These are phyloP conservation scores for Furculomyces boomerangus DNA, from an alignment of 371 early-diverging fungal genomes.

Conservation along the genomic window DNA sequence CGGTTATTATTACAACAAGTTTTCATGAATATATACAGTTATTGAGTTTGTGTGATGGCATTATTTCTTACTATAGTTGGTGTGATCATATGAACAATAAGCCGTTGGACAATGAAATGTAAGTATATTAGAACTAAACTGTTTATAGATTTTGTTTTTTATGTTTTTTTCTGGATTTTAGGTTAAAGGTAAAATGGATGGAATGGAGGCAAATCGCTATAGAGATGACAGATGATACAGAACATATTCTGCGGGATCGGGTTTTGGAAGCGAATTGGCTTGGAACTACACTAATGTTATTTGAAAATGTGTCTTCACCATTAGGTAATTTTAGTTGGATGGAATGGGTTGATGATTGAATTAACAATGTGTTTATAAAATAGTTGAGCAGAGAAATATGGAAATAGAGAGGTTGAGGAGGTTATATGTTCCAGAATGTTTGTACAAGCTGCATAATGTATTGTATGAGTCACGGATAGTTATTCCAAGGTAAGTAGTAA, in stretches of 20 bases:
- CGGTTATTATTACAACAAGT: not conserved
- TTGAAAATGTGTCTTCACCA: no score
- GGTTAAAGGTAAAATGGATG: slow-evolving; percentile 1
- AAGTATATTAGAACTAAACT: no score
- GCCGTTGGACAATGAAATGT: not conserved
- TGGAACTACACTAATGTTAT: not conserved
- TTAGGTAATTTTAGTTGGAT: no score
- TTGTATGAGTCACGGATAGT: slow-evolving; percentile 15
- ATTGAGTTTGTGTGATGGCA: slow-evolving; percentile 20
- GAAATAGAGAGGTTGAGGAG: slow-evolving; percentile 13
- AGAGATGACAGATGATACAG: slow-evolving; percentile 6
- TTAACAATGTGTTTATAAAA: not conserved
- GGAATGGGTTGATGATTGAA: no score
- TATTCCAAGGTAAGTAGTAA: no score
- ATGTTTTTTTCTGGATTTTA: no score
- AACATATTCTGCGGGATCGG: slow-evolving; percentile 7
- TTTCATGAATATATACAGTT: slow-evolving; percentile 22
- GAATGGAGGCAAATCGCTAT: slow-evolving; percentile 13
- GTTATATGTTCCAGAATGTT: slow-evolving; percentile 18
- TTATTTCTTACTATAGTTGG: slow-evolving; percentile 13
- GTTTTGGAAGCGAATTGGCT: slow-evolving; percentile 21
- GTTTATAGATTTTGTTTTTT: no score
- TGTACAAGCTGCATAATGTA: slow-evolving; percentile 18
- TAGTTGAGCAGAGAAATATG: not conserved
- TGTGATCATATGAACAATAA: slow-evolving; percentile 6